These are phyloP conservation scores for Globisporangium polare DNA, from an alignment of 352 stramenopile genomes.

Conservation along the genomic window DNA sequence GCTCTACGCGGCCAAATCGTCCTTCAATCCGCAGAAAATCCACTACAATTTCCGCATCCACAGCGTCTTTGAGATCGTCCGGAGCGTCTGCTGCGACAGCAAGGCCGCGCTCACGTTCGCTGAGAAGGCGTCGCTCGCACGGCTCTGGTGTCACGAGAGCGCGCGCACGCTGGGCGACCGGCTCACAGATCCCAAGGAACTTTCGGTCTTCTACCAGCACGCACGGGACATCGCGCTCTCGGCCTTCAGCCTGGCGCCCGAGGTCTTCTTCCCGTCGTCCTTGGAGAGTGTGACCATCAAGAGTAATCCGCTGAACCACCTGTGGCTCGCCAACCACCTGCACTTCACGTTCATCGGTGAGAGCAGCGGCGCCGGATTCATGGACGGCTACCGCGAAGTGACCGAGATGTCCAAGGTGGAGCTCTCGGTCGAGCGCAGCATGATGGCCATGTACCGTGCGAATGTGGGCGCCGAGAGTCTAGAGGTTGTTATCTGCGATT, in stretches of 20 bases:
- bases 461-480: conserved; percentile 29
- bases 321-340: conserved; percentile 46
- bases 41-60: conserved; percentile 44
- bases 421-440: conserved; percentile 46
- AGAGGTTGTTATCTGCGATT: conserved; percentile 47
- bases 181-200: conserved; percentile 34
- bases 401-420: conserved; percentile 48
- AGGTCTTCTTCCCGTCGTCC: conserved; percentile 28
- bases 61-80: conserved; percentile 44
- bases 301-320: conserved; percentile 15
- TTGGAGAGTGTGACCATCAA: conserved; percentile 18
- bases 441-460: conserved; percentile 46
- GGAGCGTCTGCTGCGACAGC: conserved; percentile 37
- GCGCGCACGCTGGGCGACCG: conserved; percentile 50
- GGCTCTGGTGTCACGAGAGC: conserved; percentile 74
- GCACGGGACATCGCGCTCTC: conserved; percentile 39
- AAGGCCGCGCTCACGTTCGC: conserved; percentile 25
- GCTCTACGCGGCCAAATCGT: conserved; percentile 7
- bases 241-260: conserved; percentile 39
- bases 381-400: conserved; percentile 57
- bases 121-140: conserved; percentile 49
- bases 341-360: conserved; percentile 60
- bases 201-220: conserved; percentile 32
- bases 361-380: conserved; percentile 26
- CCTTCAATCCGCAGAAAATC: conserved; percentile 36